Percentiles rank a stretch among this genome's conserved stretches.
These are phyloP conservation scores for Mortierella sp. DNA, from an alignment of 371 early-diverging fungal genomes.

Conservation along the genomic window DNA sequence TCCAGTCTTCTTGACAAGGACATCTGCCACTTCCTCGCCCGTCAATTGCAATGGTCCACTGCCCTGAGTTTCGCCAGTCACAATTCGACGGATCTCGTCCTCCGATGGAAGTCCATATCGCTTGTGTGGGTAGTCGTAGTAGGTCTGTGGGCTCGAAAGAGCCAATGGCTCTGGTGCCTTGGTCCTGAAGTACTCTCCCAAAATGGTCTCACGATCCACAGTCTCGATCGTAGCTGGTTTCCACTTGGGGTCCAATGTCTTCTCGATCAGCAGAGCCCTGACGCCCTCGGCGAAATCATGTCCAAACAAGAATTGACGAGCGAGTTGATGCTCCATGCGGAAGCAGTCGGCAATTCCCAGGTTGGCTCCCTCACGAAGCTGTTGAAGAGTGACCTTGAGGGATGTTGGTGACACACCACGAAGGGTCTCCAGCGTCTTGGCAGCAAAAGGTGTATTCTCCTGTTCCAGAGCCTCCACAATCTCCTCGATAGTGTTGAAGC, in stretches of 20 bases:
- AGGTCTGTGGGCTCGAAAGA: constrained; percentile 53
- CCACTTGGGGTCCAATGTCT: constrained; percentile 80
- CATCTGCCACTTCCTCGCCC: constrained; percentile 72
- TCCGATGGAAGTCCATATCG: constrained; percentile 84
- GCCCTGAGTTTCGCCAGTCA: constrained; percentile 70
- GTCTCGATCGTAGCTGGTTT: constrained; percentile 67
- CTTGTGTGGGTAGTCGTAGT: constrained; percentile 75
- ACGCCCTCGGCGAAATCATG: constrained; percentile 95
- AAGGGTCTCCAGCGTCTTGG: constrained; percentile 74
- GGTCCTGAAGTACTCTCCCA: constrained; percentile 66
- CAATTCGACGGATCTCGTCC: constrained; percentile 71
- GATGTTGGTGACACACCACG: constrained; percentile 86
- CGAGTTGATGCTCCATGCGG: constrained; percentile 87
- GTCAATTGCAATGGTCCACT: constrained; percentile 61
- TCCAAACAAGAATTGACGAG: constrained; percentile 77
- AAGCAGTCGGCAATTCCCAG: constrained; percentile 83
- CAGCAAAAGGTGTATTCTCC: constrained; percentile 74
- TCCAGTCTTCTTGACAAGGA: constrained; percentile 67
- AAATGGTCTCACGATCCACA: constrained; percentile 69
- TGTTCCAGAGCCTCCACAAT: constrained; percentile 83
- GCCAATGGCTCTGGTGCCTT: constrained; percentile 54
- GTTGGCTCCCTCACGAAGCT: constrained; percentile 79
- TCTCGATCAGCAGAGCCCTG: constrained; percentile 76
- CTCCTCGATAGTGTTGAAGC: constrained; percentile 78
- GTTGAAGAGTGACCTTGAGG: constrained; percentile 88